These are phyloP conservation scores for Leccinum aurantiacum DNA, from an alignment of 768 basidiomycete species.

Conservation along the genomic window DNA sequence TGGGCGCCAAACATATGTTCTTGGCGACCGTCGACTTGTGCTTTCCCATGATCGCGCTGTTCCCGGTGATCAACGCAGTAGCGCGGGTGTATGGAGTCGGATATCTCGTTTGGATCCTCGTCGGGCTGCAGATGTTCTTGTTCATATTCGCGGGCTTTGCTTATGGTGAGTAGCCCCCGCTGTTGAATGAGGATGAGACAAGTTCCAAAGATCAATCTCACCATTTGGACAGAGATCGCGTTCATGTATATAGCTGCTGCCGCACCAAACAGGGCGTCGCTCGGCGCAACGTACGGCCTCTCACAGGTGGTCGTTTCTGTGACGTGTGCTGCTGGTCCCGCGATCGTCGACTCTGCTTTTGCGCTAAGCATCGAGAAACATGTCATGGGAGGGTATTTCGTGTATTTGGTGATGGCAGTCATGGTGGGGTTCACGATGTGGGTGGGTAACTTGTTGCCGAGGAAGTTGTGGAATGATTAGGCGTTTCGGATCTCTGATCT, in stretches of 20 bases:
- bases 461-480: conserved; percentile 18
- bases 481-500: too few relatives aligned
- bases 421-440: conserved; percentile 33
- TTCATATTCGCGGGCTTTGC: too few relatives aligned
- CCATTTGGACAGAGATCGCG: conserved; percentile 47
- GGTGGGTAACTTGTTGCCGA: conserved; percentile 36
- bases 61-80: too few relatives aligned
- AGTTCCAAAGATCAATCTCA: background rate
- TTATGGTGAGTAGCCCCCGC: background rate
- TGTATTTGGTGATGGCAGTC: conserved; percentile 43
- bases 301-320: conserved; percentile 29
- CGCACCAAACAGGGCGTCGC: conserved; percentile 61
- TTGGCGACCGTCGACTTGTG: too few relatives aligned
- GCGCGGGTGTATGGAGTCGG: too few relatives aligned
- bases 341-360: conserved; percentile 25
- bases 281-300: conserved; percentile 70
- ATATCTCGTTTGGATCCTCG: too few relatives aligned
- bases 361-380: conserved; percentile 31
- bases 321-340: conserved; percentile 32
- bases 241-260: conserved; percentile 69
- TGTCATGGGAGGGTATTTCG: conserved; percentile 55
- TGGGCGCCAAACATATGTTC: too few relatives aligned
- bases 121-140: too few relatives aligned
- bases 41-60: too few relatives aligned
- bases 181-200: too few relatives aligned